Percentiles rank a stretch among this genome's conserved stretches.
Conservation (phyloP, 2,329 filamentous ascomycete species). For the Daldinia eschscholtzii region DNA sequence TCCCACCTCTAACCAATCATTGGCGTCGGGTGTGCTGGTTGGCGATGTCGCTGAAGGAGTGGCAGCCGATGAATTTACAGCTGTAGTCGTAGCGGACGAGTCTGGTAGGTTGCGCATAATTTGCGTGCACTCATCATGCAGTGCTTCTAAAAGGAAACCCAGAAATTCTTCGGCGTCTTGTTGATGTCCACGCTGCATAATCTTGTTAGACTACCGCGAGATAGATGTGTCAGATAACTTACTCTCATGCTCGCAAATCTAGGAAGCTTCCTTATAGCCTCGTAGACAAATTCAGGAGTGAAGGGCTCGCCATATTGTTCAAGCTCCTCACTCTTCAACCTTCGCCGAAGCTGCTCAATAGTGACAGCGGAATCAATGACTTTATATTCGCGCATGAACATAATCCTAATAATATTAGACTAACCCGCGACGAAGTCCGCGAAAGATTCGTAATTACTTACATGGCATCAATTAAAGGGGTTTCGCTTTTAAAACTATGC, state of each 20-base stretch:
- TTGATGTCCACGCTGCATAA: conserved; percentile 83
- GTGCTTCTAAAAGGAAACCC: conserved; percentile 89
- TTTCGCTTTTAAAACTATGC: conserved; percentile 95
- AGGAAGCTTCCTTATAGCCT: conserved; percentile 86
- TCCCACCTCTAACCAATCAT: conserved; percentile 95
- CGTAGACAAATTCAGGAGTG: conserved; percentile 94
- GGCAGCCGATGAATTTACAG: conserved; percentile 52
- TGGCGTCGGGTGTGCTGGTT: conserved; percentile 60
- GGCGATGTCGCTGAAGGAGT: conserved; percentile 55
- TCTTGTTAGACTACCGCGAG: conserved; percentile 44
- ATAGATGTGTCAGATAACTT: conserved; percentile 54
- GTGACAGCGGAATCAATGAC: conserved; percentile 83
- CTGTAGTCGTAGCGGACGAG: conserved; percentile 43
- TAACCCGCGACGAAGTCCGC: background rate
- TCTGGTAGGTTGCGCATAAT: conserved; percentile 72
- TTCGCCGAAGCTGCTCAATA: conserved; percentile 77
- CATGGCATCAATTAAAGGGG: conserved; percentile 94
- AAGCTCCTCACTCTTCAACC: conserved; percentile 84
- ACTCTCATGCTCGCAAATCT: conserved; percentile 94
- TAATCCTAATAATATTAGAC: conserved; percentile 72
- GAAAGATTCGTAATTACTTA: conserved; percentile 60
- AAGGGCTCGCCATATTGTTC: conserved; percentile 93
- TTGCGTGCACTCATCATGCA: conserved; percentile 90
- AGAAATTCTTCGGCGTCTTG: conserved; percentile 98
- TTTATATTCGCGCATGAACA: conserved; percentile 94